These are phyloP conservation scores for Apophysomyces sp. DNA, from an alignment of 371 early-diverging fungal species.

Conservation along the genomic window DNA sequence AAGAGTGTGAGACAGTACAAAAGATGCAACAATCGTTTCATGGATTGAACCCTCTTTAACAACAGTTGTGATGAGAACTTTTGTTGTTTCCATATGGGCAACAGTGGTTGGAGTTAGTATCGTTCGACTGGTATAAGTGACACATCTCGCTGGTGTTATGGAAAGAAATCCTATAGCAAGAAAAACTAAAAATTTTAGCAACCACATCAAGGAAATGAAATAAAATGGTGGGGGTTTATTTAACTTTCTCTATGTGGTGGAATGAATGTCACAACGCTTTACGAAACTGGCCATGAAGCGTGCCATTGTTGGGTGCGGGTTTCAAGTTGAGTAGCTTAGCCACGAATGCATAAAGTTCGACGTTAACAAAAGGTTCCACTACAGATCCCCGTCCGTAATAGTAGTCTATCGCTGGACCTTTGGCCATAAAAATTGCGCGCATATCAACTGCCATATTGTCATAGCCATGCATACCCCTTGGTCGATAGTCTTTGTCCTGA, in stretches of 20 bases:
- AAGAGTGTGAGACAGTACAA: too few species aligned
- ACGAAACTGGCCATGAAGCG: slow-evolving; percentile 28
- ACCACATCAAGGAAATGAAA: too few species aligned
- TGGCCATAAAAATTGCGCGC: slow-evolving; percentile 87
- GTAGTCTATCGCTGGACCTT: slow-evolving; percentile 68
- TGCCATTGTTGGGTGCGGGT: slow-evolving; percentile 74
- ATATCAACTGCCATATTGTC: slow-evolving; percentile 77
- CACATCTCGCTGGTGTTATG: too few species aligned
- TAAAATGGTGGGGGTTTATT: too few species aligned
- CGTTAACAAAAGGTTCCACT: slow-evolving; percentile 68
- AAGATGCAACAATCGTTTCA: too few species aligned
- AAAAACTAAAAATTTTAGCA: too few species aligned
- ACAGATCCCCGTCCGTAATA: slow-evolving; percentile 21
- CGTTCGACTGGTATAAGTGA: too few species aligned
- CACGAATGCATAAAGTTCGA: slow-evolving; percentile 75
- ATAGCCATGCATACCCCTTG: slow-evolving; percentile 85
- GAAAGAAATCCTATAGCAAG: not conserved
- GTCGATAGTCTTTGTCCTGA: slow-evolving; percentile 20
- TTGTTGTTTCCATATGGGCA: too few species aligned
- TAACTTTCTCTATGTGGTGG: not conserved
- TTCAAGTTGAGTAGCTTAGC: slow-evolving; percentile 59
- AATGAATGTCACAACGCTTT: not conserved
- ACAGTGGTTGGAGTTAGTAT: too few species aligned
- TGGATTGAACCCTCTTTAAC: too few species aligned
- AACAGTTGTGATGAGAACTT: too few species aligned